Percentiles rank a stretch among this genome's conserved stretches.
These are phyloP conservation scores for Conringia planisiliqua DNA, from an alignment of 345 rosid genomes.

Conservation along the genomic window DNA sequence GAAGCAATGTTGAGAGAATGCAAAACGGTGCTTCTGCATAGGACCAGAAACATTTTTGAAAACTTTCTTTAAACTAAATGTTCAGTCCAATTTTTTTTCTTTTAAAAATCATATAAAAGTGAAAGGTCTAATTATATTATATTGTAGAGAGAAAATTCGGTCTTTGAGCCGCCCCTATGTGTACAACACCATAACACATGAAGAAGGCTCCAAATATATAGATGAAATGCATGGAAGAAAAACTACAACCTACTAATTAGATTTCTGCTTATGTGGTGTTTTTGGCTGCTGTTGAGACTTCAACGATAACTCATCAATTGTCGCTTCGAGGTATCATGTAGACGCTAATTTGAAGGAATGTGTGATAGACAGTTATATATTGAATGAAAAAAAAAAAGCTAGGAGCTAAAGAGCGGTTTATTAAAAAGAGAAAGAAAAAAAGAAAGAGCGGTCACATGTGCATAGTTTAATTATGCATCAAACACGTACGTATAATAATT, in stretches of 20 bases:
- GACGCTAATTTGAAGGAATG: not conserved
- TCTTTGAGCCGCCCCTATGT: not conserved
- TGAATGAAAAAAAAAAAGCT: not conserved
- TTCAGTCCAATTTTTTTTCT: too few species aligned
- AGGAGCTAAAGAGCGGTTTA: not conserved
- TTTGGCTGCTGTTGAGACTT: not conserved
- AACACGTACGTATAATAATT: not conserved
- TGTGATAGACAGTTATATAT: not conserved
- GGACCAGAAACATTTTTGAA: too few species aligned
- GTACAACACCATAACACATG: not conserved
- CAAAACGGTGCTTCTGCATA: too few species aligned
- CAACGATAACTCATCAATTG: not conserved
- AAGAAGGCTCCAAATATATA: not conserved
- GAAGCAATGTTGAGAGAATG: too few species aligned
- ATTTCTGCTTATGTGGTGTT: not conserved
- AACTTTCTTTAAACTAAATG: too few species aligned
- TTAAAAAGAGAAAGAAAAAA: too few species aligned
- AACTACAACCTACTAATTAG: not conserved
- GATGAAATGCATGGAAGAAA: not conserved
- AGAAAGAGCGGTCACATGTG: not conserved
- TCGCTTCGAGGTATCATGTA: not conserved
- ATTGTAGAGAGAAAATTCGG: too few species aligned
- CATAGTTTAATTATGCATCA: not conserved
- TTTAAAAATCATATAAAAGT: too few species aligned
- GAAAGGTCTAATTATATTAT: too few species aligned